Percentiles rank a stretch among this genome's conserved stretches.
Evolutionary conservation across 179 eudicot species (phyloP).

Genomic region (Silene coronaria): DNA sequence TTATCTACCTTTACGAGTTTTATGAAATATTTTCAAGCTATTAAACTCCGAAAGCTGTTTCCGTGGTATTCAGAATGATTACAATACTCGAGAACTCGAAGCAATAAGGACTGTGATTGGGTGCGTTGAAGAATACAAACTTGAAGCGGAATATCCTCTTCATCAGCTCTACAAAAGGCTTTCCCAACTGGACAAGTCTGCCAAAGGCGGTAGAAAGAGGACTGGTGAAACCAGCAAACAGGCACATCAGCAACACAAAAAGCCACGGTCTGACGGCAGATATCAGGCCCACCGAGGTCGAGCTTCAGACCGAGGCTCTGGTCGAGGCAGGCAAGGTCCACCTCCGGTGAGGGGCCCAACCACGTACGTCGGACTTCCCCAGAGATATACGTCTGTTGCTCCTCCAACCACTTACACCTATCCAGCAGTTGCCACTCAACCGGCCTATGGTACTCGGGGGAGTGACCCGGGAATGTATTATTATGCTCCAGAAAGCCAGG

Average conservation of each 20-base stretch:
- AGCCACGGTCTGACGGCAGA: conserved; percentile 35
- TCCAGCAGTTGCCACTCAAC: conserved; percentile 28
- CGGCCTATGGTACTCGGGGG: conserved; percentile 30
- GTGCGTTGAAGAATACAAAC: conserved; percentile 49
- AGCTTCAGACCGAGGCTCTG: conserved; percentile 15
- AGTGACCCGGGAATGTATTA: conserved; percentile 32
- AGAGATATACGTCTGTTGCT: conserved; percentile 28
- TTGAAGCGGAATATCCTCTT: conserved; percentile 46
- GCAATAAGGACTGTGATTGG: conserved; percentile 44
- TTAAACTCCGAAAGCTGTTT: background rate
- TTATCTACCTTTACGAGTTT: no score
- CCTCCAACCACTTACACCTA: conserved; percentile 27
- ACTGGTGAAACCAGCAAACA: conserved; percentile 27
- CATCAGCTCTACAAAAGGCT: conserved; percentile 51
- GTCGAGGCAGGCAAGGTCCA: conserved; percentile 30
- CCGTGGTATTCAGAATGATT: conserved; percentile 29
- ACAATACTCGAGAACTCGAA: conserved; percentile 48
- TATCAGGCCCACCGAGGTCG: conserved; percentile 27
- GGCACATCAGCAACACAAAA: conserved; percentile 28
- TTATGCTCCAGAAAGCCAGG: conserved; percentile 32
- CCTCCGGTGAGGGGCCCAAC: conserved; percentile 20
- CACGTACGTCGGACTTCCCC: conserved; percentile 16
- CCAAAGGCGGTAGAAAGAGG: conserved; percentile 39
- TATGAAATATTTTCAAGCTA: background rate
- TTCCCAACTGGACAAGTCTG: conserved; percentile 43